Conservation (phyloP, 495 filamentous ascomycete species). For the Chaetomidium leptoderma region DNA sequence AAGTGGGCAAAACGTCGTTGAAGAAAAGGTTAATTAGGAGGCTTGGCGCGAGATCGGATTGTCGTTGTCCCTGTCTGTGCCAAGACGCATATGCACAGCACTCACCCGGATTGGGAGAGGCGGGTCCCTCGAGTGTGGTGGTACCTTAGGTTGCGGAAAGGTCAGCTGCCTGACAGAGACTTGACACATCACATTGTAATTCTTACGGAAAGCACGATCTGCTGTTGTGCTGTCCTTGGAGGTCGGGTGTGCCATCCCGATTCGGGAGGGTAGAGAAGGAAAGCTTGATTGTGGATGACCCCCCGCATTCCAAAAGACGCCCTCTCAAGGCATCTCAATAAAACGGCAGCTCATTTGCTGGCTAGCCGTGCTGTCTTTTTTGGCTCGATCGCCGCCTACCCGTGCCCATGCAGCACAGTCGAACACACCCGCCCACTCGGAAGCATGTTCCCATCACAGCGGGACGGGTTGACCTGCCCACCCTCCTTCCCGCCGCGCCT, state of each 20-base stretch:
- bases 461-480: no score
- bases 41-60: conserved; percentile 10
- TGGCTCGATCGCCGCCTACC: conserved; percentile 1
- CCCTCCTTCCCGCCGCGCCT: no score
- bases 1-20: not conserved
- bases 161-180: conserved; percentile 3
- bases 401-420: not conserved
- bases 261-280: not conserved
- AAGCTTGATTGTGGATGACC: not conserved
- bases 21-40: not conserved
- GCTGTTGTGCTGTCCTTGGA: not conserved
- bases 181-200: conserved; percentile 7
- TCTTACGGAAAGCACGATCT: conserved; percentile 3
- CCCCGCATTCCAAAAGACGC: conserved; percentile 8
- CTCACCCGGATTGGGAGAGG: not conserved
- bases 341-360: conserved; percentile 12
- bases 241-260: not conserved
- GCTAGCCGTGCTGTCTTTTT: not conserved
- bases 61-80: not conserved
- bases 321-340: conserved; percentile 21
- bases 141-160: no score
- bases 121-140: no score
- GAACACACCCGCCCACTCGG: no score
- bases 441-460: no score
- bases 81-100: not conserved